Evolutionary conservation across 2,329 filamentous ascomycete genomes (phyloP).

Genomic region (Paramyrothecium roridum): DNA sequence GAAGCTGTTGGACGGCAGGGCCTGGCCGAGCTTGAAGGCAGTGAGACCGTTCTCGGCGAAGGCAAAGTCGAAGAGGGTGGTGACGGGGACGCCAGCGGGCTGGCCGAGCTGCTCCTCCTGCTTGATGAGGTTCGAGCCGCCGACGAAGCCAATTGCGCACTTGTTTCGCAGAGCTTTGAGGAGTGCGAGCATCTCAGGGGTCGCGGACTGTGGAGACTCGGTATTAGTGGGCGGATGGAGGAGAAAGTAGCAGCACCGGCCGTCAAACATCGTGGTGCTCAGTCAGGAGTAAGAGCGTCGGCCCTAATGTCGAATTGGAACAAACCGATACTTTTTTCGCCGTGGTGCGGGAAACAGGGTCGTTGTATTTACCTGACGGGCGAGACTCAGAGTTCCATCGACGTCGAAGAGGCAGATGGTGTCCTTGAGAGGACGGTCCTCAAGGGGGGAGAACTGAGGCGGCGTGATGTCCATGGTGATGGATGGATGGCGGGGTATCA

Average conservation of each 20-base stretch:
- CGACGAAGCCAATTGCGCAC: constrained; percentile 86
- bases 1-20: constrained; percentile 78
- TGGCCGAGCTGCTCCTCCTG: constrained; percentile 92
- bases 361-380: constrained; percentile 62
- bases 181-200: constrained; percentile 78
- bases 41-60: constrained; percentile 97
- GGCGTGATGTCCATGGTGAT: constrained; percentile 36
- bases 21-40: constrained; percentile 78
- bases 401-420: constrained; percentile 97
- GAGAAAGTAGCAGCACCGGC: too few relatives aligned
- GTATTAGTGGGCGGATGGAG: background rate
- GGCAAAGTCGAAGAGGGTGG: constrained; percentile 91
- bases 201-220: constrained; percentile 50
- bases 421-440: constrained; percentile 83
- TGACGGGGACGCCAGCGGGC: constrained; percentile 62
- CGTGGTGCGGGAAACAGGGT: background rate
- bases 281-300: background rate
- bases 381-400: constrained; percentile 83
- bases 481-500: constrained; percentile 4
- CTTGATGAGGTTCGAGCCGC: constrained; percentile 87
- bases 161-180: constrained; percentile 81
- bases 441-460: constrained; percentile 66
- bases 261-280: background rate
- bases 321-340: background rate
- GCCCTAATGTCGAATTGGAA: too few relatives aligned